Evolutionary conservation across 2,329 filamentous ascomycete species (phyloP).

Genomic region (Oidium heveae): DNA sequence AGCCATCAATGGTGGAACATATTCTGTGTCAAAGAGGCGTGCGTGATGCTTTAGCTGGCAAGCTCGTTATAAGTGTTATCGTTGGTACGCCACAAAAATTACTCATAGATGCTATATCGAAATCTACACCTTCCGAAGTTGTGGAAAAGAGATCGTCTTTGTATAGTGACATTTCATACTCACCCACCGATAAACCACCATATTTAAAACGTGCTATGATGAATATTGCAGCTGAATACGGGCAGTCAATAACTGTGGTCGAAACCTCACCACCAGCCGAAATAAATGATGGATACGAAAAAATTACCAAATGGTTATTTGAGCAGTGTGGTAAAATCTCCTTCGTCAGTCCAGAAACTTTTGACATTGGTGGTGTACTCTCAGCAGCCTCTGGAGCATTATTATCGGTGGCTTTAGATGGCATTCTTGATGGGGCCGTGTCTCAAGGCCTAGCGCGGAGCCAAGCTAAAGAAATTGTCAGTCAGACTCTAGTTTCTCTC

Average conservation of each 20-base stretch:
- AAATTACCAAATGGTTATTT: constrained; percentile 53
- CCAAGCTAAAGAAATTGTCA: constrained; percentile 52
- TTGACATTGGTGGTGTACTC: constrained; percentile 50
- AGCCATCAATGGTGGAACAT: constrained; percentile 47
- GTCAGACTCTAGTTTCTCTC: constrained; percentile 40
- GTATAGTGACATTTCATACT: not conserved
- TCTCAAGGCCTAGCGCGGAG: constrained; percentile 50
- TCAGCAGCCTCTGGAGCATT: constrained; percentile 55
- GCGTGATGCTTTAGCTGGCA: constrained; percentile 46
- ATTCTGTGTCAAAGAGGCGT: constrained; percentile 44
- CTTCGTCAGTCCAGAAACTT: constrained; percentile 36
- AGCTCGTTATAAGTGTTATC: constrained; percentile 60
- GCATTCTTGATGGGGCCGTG: constrained; percentile 51
- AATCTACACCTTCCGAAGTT: constrained; percentile 6
- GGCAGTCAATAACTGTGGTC: constrained; percentile 65
- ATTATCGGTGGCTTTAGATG: constrained; percentile 50
- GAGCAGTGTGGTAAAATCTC: constrained; percentile 45
- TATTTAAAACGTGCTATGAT: constrained; percentile 58
- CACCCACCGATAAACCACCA: not conserved
- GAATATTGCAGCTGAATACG: constrained; percentile 56
- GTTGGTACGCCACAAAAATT: constrained; percentile 50
- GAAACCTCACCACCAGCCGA: constrained; percentile 3
- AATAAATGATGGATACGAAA: constrained; percentile 18
- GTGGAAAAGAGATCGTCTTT: not conserved
- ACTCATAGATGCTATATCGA: constrained; percentile 38